Percentiles rank a stretch among this genome's conserved stretches.
Conservation (phyloP, 768 basidiomycete genomes). For the Amanita pallidorosea region DNA sequence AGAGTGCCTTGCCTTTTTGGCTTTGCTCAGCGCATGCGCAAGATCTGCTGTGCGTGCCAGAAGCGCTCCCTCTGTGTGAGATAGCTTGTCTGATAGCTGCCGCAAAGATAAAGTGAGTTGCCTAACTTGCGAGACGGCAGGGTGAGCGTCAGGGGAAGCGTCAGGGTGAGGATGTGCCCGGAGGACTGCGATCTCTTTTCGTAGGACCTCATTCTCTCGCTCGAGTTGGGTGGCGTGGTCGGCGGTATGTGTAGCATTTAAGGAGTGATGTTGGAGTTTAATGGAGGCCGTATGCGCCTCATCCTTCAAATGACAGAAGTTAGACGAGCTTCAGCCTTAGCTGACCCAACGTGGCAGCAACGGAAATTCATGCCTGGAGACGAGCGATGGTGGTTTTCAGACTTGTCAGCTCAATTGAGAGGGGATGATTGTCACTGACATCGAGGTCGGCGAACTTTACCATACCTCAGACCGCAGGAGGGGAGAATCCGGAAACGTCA, state of each 20-base stretch:
- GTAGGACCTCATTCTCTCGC: slow-evolving; percentile 46
- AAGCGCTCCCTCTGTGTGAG: slow-evolving; percentile 46
- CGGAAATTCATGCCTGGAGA: slow-evolving; percentile 32
- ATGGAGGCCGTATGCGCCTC: slow-evolving; percentile 58
- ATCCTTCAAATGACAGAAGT: slow-evolving; percentile 31
- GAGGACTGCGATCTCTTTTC: slow-evolving; percentile 45
- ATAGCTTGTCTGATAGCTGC: slow-evolving; percentile 57
- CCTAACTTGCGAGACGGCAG: slow-evolving; percentile 22
- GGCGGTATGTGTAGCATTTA: slow-evolving; percentile 38
- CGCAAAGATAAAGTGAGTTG: slow-evolving; percentile 62
- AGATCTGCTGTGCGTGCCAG: slow-evolving; percentile 38
- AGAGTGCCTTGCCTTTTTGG: slow-evolving; percentile 26
- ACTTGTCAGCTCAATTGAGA: slow-evolving; percentile 33
- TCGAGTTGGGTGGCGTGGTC: slow-evolving; percentile 40
- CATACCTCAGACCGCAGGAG: neutral
- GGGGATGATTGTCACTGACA: slow-evolving; percentile 22
- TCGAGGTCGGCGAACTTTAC: slow-evolving; percentile 3
- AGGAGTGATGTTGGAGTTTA: slow-evolving; percentile 52
- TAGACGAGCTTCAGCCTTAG: slow-evolving; percentile 7
- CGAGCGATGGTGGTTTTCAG: slow-evolving; percentile 33
- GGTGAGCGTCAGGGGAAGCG: slow-evolving; percentile 15
- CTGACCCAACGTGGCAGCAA: slow-evolving; percentile 2
- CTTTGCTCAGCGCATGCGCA: slow-evolving; percentile 29
- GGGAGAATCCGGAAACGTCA: neutral
- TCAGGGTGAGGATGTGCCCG: slow-evolving; percentile 39